phyloP scores from a whole-genome alignment of 2,329 filamentous ascomycete genomes.

The Alternaria burnsii region DNA sequence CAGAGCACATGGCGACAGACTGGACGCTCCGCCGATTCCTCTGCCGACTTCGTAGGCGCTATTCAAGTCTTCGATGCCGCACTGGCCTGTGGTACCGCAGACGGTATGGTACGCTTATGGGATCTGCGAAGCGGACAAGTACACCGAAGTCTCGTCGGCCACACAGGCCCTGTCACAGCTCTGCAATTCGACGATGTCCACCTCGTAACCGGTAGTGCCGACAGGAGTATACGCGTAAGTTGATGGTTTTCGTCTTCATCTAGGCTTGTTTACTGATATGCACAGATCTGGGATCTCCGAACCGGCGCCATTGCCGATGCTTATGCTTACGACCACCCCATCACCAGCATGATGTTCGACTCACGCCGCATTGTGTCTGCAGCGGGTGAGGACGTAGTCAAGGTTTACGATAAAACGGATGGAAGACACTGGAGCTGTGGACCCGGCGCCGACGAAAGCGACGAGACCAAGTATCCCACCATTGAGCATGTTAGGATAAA shows the following conservation, averaged over 20 bases:
- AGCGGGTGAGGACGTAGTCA: conserved; percentile 90
- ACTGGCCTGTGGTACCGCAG: conserved; percentile 92
- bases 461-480: conserved; percentile 61
- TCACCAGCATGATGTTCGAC: conserved; percentile 99
- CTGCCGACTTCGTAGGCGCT: conserved; percentile 92
- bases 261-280: background rate
- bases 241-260: background rate
- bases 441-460: conserved; percentile 75
- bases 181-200: conserved; percentile 97
- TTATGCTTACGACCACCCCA: conserved; percentile 89
- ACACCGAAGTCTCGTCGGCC: conserved; percentile 93
- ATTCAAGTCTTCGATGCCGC: conserved; percentile 96
- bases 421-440: conserved; percentile 97
- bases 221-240: conserved; percentile 92
- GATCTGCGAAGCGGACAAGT: conserved; percentile 96
- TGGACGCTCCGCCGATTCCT: conserved; percentile 68
- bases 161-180: conserved; percentile 92
- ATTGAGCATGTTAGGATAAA: conserved; percentile 90
- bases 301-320: conserved; percentile 96
- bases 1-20: conserved; percentile 76
- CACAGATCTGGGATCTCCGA: conserved; percentile 97
- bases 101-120: conserved; percentile 97
- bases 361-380: conserved; percentile 86
- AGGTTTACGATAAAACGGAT: conserved; percentile 98
- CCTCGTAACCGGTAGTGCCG: conserved; percentile 89